Conservation (phyloP, 2,329 filamentous ascomycete species). For the Cordyceps cateniannulata region DNA sequence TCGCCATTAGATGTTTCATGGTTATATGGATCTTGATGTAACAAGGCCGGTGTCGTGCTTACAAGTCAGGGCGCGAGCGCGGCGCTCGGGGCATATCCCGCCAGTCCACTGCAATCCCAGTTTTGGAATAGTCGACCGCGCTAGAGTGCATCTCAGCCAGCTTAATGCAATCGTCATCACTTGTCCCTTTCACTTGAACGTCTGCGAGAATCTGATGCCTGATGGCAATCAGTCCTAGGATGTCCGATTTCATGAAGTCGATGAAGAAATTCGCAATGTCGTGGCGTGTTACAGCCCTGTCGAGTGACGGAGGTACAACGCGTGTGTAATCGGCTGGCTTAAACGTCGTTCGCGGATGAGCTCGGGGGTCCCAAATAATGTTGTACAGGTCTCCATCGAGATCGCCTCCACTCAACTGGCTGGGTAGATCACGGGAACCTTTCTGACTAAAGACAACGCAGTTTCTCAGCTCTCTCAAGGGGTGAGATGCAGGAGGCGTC, state of each 20-base stretch:
- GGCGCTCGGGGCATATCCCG: constrained; percentile 34
- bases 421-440: constrained; percentile 68
- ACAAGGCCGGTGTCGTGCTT: constrained; percentile 23
- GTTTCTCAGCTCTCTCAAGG: constrained; percentile 58
- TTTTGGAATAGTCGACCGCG: constrained; percentile 72
- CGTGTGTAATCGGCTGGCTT: constrained; percentile 64
- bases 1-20: background rate
- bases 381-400: constrained; percentile 80
- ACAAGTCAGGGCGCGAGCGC: constrained; percentile 49
- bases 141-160: constrained; percentile 62
- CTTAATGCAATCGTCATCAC: constrained; percentile 41
- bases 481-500: constrained; percentile 52
- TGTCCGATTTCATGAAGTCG: constrained; percentile 64
- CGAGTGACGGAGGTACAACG: constrained; percentile 48
- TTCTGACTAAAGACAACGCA: constrained; percentile 72
- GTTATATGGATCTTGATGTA: background rate
- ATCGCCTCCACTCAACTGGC: constrained; percentile 73
- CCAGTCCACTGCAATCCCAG: constrained; percentile 55
- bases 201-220: constrained; percentile 61
- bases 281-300: constrained; percentile 46
- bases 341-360: constrained; percentile 37
- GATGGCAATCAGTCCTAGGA: constrained; percentile 60
- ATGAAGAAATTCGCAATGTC: constrained; percentile 81
- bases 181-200: constrained; percentile 43
- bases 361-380: constrained; percentile 62